Evolutionary conservation across 2,329 filamentous ascomycete genomes (phyloP).

Genomic region (Setomelanomma holmii): DNA sequence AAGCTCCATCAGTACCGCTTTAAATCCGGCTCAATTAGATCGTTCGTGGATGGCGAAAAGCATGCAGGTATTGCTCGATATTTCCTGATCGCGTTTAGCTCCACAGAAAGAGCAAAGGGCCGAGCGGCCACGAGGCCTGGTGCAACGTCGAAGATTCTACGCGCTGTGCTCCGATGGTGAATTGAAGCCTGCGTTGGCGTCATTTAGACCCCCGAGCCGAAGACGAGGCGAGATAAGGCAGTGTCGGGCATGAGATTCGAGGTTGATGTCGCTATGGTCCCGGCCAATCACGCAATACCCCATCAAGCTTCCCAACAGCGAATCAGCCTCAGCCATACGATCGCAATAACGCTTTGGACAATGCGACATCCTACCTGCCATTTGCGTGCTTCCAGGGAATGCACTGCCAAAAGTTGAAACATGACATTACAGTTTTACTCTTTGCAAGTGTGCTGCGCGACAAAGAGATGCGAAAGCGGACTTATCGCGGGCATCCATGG

Average conservation of each 20-base stretch:
- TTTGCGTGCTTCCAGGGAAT: conserved; percentile 36
- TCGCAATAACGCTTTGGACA: not conserved
- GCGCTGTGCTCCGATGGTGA: conserved; percentile 12
- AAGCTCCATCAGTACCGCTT: conserved; percentile 11
- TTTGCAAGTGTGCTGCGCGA: not conserved
- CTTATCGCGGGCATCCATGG: not conserved
- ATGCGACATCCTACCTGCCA: conserved; percentile 14
- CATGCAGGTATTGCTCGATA: conserved; percentile 41
- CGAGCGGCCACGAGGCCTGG: conserved; percentile 4
- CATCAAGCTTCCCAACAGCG: conserved; percentile 18
- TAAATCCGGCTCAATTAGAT: conserved; percentile 30
- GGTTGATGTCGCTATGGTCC: conserved; percentile 36
- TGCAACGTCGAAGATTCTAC: conserved; percentile 6
- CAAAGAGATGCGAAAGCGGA: not conserved
- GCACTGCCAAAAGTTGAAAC: not conserved
- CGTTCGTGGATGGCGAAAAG: conserved; percentile 33
- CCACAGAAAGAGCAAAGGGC: conserved; percentile 1
- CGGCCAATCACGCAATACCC: conserved; percentile 45
- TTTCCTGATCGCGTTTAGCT: conserved; percentile 17
- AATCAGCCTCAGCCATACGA: conserved; percentile 25
- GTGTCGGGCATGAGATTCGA: conserved; percentile 12
- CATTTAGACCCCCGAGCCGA: conserved; percentile 12
- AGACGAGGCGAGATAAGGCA: conserved; percentile 10
- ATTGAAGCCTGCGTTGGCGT: conserved; percentile 7
- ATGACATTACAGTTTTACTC: conserved; percentile 5